Conservation (phyloP, 768 basidiomycete species). For the Lactifluus subvellereus region DNA sequence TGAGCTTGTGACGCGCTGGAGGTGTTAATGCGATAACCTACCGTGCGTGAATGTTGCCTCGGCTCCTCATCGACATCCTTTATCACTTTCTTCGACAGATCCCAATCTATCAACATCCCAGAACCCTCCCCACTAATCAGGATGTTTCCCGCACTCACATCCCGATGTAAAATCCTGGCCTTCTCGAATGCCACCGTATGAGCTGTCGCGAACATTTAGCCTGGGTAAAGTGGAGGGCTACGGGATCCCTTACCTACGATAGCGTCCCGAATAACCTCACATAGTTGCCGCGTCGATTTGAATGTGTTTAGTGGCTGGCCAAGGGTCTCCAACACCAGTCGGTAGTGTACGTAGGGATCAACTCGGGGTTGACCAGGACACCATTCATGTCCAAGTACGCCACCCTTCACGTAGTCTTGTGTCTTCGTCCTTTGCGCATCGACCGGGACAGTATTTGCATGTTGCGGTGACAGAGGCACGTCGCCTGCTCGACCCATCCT, state of each 20-base stretch:
- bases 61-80: background rate
- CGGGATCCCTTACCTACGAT: background rate
- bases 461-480: background rate
- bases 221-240: background rate
- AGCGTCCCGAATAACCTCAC: background rate
- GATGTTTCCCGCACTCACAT: conserved; percentile 5
- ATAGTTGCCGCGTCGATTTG: conserved; percentile 6
- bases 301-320: background rate
- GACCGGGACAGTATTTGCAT: background rate
- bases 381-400: background rate
- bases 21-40: background rate
- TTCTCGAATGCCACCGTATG: conserved; percentile 1
- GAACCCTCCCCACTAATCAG: background rate
- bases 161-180: conserved; percentile 3
- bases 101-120: conserved; percentile 8
- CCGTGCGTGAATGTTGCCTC: background rate
- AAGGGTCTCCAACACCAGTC: conserved; percentile 1
- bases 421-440: background rate
- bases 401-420: background rate
- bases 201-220: background rate
- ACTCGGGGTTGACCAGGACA: background rate
- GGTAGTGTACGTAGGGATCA: background rate
- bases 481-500: background rate
- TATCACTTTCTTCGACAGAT: background rate
- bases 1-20: background rate